Evolutionary conservation across 2,329 filamentous ascomycete genomes (phyloP).

Genomic region (Aspergillus quadrilineatus): DNA sequence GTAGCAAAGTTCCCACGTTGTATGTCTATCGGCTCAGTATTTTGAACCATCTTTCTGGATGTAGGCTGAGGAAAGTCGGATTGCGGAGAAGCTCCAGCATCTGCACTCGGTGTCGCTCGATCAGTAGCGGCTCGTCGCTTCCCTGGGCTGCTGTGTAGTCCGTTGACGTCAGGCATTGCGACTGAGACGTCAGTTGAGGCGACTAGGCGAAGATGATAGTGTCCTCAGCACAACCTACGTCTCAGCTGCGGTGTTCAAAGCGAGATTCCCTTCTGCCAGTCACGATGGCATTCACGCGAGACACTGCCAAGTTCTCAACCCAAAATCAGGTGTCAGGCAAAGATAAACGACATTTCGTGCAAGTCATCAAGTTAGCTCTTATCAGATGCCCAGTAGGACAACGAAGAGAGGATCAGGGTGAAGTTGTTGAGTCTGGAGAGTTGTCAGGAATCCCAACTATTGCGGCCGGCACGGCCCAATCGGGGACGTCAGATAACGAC

Average conservation of each 20-base stretch:
- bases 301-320: constrained; percentile 6
- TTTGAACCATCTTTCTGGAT: not conserved
- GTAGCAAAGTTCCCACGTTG: not conserved
- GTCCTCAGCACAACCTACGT: not conserved
- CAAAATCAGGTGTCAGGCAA: not conserved
- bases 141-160: not conserved
- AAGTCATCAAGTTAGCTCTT: not conserved
- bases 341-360: not conserved
- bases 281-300: constrained; percentile 5
- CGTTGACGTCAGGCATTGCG: constrained; percentile 10
- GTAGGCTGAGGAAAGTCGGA: not conserved
- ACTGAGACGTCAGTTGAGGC: not conserved
- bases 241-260: not conserved
- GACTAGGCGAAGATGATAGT: not conserved
- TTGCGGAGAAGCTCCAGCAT: constrained; percentile 1
- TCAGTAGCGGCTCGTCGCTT: constrained; percentile 2
- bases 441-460: not conserved
- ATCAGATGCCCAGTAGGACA: not conserved
- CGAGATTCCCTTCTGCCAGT: not conserved
- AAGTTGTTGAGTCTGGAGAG: not conserved
- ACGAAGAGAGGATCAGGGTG: not conserved
- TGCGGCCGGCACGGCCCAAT: not conserved
- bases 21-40: not conserved
- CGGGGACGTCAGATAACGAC: not conserved
- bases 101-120: not conserved